phyloP scores from a whole-genome alignment of 106 monocot genomes.

The Alisma plantagoaquatica region DNA sequence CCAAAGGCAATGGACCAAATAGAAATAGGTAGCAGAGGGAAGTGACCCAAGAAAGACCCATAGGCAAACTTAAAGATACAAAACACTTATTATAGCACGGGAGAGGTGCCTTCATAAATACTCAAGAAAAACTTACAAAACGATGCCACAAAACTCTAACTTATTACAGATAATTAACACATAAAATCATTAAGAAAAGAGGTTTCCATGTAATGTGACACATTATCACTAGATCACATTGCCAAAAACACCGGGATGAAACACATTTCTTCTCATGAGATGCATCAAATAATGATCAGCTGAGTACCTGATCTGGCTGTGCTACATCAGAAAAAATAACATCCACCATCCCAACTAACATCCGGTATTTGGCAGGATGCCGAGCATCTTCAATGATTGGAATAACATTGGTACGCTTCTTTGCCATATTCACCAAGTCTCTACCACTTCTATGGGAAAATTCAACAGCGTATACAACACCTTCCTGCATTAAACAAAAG shows the following conservation, averaged over 20 bases:
- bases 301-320: constrained; percentile 84
- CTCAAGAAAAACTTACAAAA: neutral
- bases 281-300: neutral
- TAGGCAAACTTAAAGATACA: neutral
- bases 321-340: constrained; percentile 99
- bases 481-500: constrained; percentile 34
- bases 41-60: too few species aligned
- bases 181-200: neutral
- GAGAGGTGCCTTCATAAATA: neutral
- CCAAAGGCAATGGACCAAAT: too few species aligned
- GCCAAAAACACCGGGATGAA: neutral
- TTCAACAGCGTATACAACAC: constrained; percentile 92
- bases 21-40: too few species aligned
- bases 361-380: constrained; percentile 89
- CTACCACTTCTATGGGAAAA: constrained; percentile 96
- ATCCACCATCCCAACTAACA: constrained; percentile 99
- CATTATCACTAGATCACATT: neutral
- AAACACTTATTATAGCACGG: neutral
- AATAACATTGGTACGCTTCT: constrained; percentile 90
- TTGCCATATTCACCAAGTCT: constrained; percentile 97
- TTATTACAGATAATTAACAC: neutral
- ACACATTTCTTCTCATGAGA: neutral
- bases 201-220: neutral
- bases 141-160: neutral
- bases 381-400: constrained; percentile 98